These are phyloP conservation scores for Aspergillus baeticus DNA, from an alignment of 495 filamentous ascomycete genomes.

Conservation along the genomic window DNA sequence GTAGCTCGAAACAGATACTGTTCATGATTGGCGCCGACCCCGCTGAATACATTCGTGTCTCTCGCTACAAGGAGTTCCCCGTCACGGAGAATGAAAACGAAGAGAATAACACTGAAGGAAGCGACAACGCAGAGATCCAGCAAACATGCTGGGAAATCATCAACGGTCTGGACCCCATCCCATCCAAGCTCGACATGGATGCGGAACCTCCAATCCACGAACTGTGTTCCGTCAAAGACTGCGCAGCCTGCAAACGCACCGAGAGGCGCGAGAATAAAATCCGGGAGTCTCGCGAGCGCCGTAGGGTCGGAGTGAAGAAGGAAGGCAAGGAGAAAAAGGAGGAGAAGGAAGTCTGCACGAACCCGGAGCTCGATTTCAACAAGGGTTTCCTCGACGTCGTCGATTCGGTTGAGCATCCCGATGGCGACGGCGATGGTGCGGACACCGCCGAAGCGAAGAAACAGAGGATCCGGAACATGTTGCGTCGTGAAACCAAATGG, in stretches of 20 bases:
- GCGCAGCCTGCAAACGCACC: neutral
- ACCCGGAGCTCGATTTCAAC: too few relatives aligned
- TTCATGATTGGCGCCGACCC: slow-evolving; percentile 7
- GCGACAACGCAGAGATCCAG: too few relatives aligned
- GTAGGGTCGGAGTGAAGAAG: too few relatives aligned
- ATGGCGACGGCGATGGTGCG: too few relatives aligned
- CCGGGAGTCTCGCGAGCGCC: neutral
- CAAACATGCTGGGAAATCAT: neutral
- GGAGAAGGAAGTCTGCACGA: too few relatives aligned
- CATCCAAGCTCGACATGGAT: neutral
- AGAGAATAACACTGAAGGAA: too few relatives aligned
- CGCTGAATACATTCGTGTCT: slow-evolving; percentile 13
- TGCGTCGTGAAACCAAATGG: too few relatives aligned
- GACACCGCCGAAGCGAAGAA: too few relatives aligned
- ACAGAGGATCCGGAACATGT: too few relatives aligned
- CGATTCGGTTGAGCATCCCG: too few relatives aligned
- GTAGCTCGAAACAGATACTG: neutral
- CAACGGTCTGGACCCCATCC: neutral
- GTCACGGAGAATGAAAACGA: neutral
- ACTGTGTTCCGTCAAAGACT: neutral
- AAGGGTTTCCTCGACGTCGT: too few relatives aligned
- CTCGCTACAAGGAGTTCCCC: neutral
- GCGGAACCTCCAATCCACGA: neutral
- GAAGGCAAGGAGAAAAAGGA: too few relatives aligned
- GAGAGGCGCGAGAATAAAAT: neutral